Conservation (phyloP, 1,284 basidiomycete genomes). For the Rhodofomes roseus region DNA sequence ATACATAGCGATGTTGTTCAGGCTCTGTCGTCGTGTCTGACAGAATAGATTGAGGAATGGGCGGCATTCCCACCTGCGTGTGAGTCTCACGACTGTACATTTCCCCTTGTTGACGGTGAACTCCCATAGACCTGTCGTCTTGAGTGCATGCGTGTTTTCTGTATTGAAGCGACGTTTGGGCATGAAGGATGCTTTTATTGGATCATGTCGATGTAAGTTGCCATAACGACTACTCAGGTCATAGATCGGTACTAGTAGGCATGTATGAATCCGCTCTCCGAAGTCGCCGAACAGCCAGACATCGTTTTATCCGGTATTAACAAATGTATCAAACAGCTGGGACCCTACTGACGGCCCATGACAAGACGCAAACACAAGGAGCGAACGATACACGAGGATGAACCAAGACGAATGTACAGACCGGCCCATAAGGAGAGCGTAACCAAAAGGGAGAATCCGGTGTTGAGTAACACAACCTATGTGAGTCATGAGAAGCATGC, state of each 20-base stretch:
- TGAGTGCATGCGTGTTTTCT: not conserved
- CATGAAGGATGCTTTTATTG: not conserved
- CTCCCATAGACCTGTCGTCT: not conserved
- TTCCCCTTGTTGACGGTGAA: not conserved
- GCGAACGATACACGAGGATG: not conserved
- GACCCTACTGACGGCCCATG: not conserved
- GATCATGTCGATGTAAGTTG: not conserved
- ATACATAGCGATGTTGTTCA: not conserved
- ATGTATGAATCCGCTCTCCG: not conserved
- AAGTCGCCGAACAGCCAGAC: not conserved
- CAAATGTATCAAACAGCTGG: not conserved
- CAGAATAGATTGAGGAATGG: not conserved
- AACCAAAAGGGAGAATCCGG: not conserved
- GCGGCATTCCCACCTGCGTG: conserved; percentile 2
- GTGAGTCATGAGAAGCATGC: not conserved
- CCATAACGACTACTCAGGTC: not conserved
- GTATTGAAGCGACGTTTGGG: not conserved
- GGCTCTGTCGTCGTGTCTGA: not conserved
- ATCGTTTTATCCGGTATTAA: not conserved
- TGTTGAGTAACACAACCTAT: not conserved
- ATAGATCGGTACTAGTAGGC: not conserved
- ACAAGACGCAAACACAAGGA: no score
- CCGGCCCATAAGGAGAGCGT: not conserved
- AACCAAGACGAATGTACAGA: not conserved
- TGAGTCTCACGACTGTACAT: not conserved